Evolutionary conservation across 2,329 filamentous ascomycete genomes (phyloP), one percentile per base, ranked within the genome.

Genomic region (Fusarium chaquense): DNA sequence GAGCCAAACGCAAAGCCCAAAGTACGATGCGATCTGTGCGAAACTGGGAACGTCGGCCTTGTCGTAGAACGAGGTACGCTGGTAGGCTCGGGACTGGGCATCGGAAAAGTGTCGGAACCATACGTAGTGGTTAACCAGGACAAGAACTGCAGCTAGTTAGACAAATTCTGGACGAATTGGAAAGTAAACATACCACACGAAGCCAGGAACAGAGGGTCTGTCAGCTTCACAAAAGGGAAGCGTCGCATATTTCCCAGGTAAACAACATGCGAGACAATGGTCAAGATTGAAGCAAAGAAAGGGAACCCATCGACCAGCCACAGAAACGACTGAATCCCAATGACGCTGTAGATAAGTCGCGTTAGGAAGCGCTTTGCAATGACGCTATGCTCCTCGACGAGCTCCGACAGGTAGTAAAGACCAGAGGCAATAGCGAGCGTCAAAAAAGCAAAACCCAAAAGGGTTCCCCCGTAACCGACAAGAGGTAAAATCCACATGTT

Each of bases 381-480:
- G 13, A 98, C 95, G 6, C 95, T 98, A 78, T 99, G 95, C 80
- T 99, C 96, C 82, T 99, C 96, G 65, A 99, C 96, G 16, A 98
- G 90, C 80, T 99, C 96, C 26, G 95, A 98, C 56, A 99, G 91
- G 80, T 99, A 99, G 83, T 99, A 99, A 28, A 99, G 89, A 38
- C 96, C 96, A n/a, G 94, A 98, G 40, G 96, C 96, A 77, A 99
- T 98, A 59, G 95, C 94, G 66, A 99, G 86, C 22, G 96, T 98
- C 72, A 99, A 85, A 82, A 99, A 98, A 76, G 89, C 89, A 83
- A 99, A 99, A 78, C 95, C 95, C 65, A 97, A 83, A 69, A 94
- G 82, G 73, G 97, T 89, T 76, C 96, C 96, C 35, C 94, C 81
- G 77, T 97, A 98, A 76, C 96, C 96, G 76, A 99, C 84, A 44